Base-by-base conservation (phyloP, 805 yeast genomes). In the Yamadazyma akitaensis region DNA sequence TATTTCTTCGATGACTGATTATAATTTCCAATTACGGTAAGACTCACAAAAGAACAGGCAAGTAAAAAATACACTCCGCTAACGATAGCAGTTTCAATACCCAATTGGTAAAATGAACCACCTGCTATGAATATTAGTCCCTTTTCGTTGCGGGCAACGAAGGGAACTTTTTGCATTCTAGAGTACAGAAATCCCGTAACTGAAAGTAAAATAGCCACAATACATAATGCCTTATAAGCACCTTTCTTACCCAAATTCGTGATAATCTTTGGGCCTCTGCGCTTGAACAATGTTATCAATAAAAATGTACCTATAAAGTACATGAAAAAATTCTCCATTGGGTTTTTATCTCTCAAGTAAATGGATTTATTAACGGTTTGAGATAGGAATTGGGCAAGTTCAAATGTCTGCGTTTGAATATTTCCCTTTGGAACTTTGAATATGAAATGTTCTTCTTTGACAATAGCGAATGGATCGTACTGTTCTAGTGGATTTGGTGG, bases 151-250 rank as follows among this genome's bases (percentile, higher is more conserved):
- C 67, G 70, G 1, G 84, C 81, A 16, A 86, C 51, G 41, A 87
- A 79, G 2, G 92, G 89, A 1, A 82, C 79, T 1, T 73, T 72
- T 53, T 82, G 72, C 43, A 82, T 81, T 21, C 75, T 63, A 0
- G 85, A 76, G 59, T 81, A 87, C 64, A 79, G 82, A 53, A 78
- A 78, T 0, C 95, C 95, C 31, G 85, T 73, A 10, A 77, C 63
- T 43, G 80, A 76, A 1, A 73, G 48, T 35, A 78, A 58, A 12
- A 81, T 72, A 1, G 70, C 51, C 5, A 64, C 49, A 5, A 82
- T 61, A 2, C 76, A 55, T 1, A 73, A 18, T 16, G 55, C 45
- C 26, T 50, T 53, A 50, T 63, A 64, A 10, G 48, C 53, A 32
- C 44, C 47, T 9, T 40, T 30, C 32, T 50, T 52, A 13, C 56